These are phyloP conservation scores for Corchorus olitorius DNA, from an alignment of 345 rosid genomes.

Conservation along the genomic window DNA sequence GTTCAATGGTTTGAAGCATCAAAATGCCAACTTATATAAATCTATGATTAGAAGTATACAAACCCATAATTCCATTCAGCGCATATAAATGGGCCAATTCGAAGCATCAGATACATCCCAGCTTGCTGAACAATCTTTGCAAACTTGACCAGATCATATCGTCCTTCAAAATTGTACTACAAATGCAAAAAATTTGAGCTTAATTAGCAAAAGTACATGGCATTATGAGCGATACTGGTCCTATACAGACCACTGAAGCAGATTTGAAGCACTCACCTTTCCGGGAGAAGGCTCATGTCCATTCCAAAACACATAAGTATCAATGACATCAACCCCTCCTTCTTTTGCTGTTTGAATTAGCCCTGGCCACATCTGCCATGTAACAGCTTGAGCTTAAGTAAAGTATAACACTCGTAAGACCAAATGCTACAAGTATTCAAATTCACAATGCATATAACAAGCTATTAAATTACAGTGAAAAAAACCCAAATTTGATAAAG, in stretches of 20 bases:
- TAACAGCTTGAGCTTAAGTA: conserved; percentile 15
- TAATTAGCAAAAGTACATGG: background rate
- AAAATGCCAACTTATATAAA: background rate
- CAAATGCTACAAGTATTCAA: background rate
- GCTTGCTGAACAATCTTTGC: conserved; percentile 83
- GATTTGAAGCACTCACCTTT: conserved; percentile 45
- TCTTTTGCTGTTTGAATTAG: conserved; percentile 83
- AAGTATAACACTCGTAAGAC: background rate
- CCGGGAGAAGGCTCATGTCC: conserved; percentile 83
- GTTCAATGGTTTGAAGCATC: background rate
- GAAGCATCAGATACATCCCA: conserved; percentile 84
- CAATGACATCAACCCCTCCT: conserved; percentile 81
- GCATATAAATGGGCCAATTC: conserved; percentile 94
- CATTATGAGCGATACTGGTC: background rate
- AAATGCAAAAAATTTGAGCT: conserved; percentile 2
- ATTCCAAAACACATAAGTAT: conserved; percentile 95
- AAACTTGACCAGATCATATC: conserved; percentile 90
- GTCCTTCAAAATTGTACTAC: conserved; percentile 76
- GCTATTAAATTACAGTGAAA: background rate
- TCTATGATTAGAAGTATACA: background rate
- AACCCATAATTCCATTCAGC: conserved; percentile 98
- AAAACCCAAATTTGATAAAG: too few relatives aligned
- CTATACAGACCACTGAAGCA: background rate
- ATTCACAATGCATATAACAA: background rate
- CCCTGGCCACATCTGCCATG: conserved; percentile 84